phyloP scores from a whole-genome alignment of 495 filamentous ascomycete species.

The Hypoxylon perforatum region DNA sequence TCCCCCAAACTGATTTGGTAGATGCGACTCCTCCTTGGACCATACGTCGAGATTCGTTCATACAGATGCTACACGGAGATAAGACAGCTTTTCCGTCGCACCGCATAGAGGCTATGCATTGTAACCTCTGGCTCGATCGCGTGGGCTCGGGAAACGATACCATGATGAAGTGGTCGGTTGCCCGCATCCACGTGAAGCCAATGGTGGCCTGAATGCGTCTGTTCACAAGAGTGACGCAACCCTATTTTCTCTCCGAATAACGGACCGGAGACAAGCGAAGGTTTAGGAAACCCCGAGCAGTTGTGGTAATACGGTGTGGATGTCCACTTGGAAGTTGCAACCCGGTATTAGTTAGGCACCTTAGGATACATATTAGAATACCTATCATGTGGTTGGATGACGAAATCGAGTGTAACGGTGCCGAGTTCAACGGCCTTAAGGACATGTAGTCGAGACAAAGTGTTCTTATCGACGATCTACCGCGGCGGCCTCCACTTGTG shows the following conservation, averaged over 20 bases:
- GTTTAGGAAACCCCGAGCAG: neutral
- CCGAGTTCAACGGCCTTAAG: slow-evolving; percentile 4
- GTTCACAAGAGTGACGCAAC: slow-evolving; percentile 27
- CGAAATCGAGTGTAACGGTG: neutral
- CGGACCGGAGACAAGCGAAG: slow-evolving; percentile 19
- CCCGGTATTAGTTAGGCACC: no score
- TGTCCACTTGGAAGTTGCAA: no score
- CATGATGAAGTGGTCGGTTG: slow-evolving; percentile 21
- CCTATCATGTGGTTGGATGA: no score
- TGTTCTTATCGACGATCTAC: slow-evolving; percentile 6
- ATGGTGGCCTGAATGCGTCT: slow-evolving; percentile 3
- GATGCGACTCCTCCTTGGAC: slow-evolving; percentile 18
- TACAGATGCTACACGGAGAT: slow-evolving; percentile 7
- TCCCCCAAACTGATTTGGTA: neutral
- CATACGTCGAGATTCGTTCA: neutral
- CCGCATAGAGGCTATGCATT: slow-evolving; percentile 1
- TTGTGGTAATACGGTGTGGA: neutral
- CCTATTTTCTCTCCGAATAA: slow-evolving; percentile 29
- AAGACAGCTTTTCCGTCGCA: slow-evolving; percentile 5
- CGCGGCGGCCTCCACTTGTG: slow-evolving; percentile 11
- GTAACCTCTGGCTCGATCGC: neutral
- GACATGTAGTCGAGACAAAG: slow-evolving; percentile 9
- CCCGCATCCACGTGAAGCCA: slow-evolving; percentile 25
- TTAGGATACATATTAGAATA: no score
- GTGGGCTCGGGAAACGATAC: slow-evolving; percentile 25